Evolutionary conservation across 768 basidiomycete genomes (phyloP).

Genomic region (Lentinus brumalis): DNA sequence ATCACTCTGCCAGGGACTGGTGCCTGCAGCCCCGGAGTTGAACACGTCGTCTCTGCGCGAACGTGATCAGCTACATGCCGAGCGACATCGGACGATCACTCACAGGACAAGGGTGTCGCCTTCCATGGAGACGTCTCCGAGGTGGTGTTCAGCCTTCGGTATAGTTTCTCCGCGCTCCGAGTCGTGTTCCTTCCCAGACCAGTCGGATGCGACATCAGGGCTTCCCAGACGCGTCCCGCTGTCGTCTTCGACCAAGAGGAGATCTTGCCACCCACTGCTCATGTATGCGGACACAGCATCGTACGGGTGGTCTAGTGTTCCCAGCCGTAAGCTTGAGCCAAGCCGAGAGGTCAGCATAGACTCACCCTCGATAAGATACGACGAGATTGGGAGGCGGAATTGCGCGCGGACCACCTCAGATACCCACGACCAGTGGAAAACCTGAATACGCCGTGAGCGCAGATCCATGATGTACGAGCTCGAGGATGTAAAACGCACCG

Average conservation of each 20-base stretch:
- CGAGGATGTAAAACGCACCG: neutral
- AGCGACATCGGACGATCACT: neutral
- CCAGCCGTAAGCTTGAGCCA: too few relatives aligned
- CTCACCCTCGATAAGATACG: conserved; percentile 7
- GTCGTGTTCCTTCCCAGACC: too few relatives aligned
- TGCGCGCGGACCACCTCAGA: conserved; percentile 5
- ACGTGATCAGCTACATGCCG: neutral
- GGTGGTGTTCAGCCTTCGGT: neutral
- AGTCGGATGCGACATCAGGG: too few relatives aligned
- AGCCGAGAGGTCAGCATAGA: neutral
- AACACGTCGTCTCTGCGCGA: neutral
- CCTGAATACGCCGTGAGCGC: neutral
- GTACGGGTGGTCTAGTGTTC: too few relatives aligned
- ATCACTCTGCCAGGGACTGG: too few relatives aligned
- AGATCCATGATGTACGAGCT: too few relatives aligned
- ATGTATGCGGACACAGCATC: too few relatives aligned
- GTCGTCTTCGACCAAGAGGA: too few relatives aligned
- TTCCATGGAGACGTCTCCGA: neutral
- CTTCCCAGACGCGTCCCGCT: too few relatives aligned
- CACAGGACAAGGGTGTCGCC: neutral
- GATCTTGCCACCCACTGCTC: too few relatives aligned
- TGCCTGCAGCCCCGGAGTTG: too few relatives aligned
- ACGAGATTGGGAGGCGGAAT: conserved; percentile 9
- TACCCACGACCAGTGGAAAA: conserved; percentile 16
- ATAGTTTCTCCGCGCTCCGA: too few relatives aligned